Conservation (phyloP, 2,329 filamentous ascomycete species). For the Mariannaea sp. region DNA sequence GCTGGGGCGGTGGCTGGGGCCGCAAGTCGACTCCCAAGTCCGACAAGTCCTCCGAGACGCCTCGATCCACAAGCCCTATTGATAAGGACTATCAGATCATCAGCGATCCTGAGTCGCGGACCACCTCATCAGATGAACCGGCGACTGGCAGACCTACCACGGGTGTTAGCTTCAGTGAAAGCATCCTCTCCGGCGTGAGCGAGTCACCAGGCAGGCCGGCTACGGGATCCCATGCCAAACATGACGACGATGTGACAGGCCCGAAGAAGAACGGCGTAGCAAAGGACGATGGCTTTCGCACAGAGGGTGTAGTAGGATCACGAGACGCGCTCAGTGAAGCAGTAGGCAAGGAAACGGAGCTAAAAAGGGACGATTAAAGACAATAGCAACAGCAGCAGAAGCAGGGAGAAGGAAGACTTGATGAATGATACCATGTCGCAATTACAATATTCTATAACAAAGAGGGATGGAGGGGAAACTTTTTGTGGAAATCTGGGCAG, state of each 20-base stretch:
- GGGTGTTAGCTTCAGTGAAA: slow-evolving; percentile 52
- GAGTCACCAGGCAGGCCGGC: slow-evolving; percentile 33
- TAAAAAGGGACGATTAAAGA: neutral
- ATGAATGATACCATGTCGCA: slow-evolving; percentile 7
- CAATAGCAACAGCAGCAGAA: too few relatives aligned
- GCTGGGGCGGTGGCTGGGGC: slow-evolving; percentile 50
- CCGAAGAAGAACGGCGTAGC: slow-evolving; percentile 19
- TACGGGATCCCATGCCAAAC: slow-evolving; percentile 21
- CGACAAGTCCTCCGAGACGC: slow-evolving; percentile 41
- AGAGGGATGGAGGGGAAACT: slow-evolving; percentile 9
- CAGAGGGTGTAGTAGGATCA: slow-evolving; percentile 34
- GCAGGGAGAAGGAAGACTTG: too few relatives aligned
- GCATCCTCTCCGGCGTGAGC: slow-evolving; percentile 49
- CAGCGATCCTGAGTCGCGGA: slow-evolving; percentile 38
- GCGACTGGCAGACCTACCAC: slow-evolving; percentile 40
- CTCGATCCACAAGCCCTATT: slow-evolving; percentile 45
- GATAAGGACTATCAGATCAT: slow-evolving; percentile 46
- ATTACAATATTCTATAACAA: slow-evolving; percentile 3
- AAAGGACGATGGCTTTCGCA: slow-evolving; percentile 37
- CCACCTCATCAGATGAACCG: slow-evolving; percentile 38
- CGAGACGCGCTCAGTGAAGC: slow-evolving; percentile 26
- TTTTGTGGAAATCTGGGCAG: neutral
- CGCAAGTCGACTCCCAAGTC: slow-evolving; percentile 41
- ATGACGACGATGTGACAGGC: slow-evolving; percentile 18
- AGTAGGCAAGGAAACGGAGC: too few relatives aligned